Base-by-base conservation (phyloP, 192 early-diverging fungal genomes). In the Glomus cerebriforme region DNA sequence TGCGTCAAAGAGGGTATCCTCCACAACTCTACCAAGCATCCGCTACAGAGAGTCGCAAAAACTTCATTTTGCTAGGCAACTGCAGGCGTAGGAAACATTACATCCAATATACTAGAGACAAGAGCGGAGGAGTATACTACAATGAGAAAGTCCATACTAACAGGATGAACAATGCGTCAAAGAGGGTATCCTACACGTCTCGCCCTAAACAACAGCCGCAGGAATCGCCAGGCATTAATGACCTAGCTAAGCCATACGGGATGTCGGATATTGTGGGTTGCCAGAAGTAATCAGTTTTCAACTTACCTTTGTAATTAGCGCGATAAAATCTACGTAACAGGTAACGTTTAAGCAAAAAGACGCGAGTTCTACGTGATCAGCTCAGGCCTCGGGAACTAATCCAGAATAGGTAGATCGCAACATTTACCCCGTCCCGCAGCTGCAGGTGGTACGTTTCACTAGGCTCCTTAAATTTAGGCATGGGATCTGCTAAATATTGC, bases 201-300 rank as follows among this genome's bases (percentile, higher is more conserved):
- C 73, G 68, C 70, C 63, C 79, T 80, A 80, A 80, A 74, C 79
- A 62, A 68, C 70, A 80, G 26, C 70, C 31, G 31, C 63, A 65
- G 31, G 63, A 65, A 65, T 65, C 31, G 31, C 63, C n/a, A 71
- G 39, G 43, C n/a, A 45, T 13, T 45, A 37, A 45, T 19, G 43
- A 71, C 43, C 69, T 71, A 0, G 69, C 69, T 29, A 35, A 45
- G 39, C 45, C 69, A 71, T 45, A 66, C 29, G 29, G 63, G 63
- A n/a, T 34, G 12, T 49, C 63, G 29, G 76, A 65, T 78, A 78
- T 73, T 79, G 69, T 70, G 35, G 79, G 79, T 73, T 54, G 79
- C 70, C 79, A 79, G 79, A 76, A 59, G 27, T 74, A 74, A 74
- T 74, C 72, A 59, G 72, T 32, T 74, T 74, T 74, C 72, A 59